A percentile compares a stretch with the other conserved stretches of the same genome.
Evolutionary conservation across 1,284 basidiomycete species (phyloP).

Genomic region (Rhodotorula sp.): DNA sequence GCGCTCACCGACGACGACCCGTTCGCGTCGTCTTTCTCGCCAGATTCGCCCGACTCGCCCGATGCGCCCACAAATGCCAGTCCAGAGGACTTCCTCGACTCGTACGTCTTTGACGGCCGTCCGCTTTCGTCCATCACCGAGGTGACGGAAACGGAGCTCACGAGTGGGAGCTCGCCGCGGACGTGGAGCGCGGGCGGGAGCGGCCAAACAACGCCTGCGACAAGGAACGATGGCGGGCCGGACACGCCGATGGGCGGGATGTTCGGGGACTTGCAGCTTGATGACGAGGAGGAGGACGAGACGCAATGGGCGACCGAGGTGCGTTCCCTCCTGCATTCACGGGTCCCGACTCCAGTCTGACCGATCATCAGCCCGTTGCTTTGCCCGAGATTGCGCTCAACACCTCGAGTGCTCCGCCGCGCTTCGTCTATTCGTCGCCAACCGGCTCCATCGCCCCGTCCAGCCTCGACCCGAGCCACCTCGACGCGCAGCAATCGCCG

Average conservation of each 20-base stretch:
- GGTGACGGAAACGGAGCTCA: slow-evolving; percentile 1
- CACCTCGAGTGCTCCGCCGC: not conserved
- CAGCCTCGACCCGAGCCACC: not conserved
- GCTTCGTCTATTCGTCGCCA: not conserved
- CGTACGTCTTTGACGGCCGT: not conserved
- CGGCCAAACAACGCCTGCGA: not conserved
- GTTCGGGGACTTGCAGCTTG: not conserved
- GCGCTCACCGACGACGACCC: slow-evolving; percentile 7
- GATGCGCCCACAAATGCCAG: not conserved
- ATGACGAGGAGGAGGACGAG: not conserved
- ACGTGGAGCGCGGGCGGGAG: not conserved
- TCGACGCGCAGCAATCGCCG: not conserved
- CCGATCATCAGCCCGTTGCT: not conserved
- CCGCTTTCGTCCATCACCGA: slow-evolving; percentile 10
- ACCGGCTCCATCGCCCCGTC: not conserved
- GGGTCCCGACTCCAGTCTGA: not conserved
- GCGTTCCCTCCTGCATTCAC: not conserved
- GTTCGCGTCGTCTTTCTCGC: not conserved
- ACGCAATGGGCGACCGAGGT: not conserved
- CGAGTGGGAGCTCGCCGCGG: not conserved
- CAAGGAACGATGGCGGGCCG: not conserved
- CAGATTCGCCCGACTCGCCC: not conserved
- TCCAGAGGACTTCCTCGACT: not conserved
- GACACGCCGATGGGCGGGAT: not conserved
- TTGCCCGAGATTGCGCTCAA: not conserved